Evolutionary conservation across 345 rosid genomes (phyloP).

Genomic region (Hibiscus tridactylites): DNA sequence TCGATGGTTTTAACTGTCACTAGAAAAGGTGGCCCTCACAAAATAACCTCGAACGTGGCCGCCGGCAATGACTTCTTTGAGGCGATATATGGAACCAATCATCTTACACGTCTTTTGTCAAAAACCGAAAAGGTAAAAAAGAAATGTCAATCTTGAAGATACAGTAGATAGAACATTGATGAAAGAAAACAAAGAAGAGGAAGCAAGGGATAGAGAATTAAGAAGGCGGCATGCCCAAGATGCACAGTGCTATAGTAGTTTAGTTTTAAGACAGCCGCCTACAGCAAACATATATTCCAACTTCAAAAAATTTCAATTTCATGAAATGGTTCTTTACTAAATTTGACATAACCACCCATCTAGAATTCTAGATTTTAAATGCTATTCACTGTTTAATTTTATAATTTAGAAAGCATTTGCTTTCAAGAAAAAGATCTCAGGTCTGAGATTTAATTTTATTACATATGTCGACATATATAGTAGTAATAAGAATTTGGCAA

Average conservation of each 20-base stretch:
- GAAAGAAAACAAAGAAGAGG: background rate
- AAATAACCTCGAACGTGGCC: constrained; percentile 61
- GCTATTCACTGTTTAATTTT: too few relatives aligned
- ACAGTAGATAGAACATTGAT: background rate
- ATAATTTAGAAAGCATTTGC: too few relatives aligned
- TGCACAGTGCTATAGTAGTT: too few relatives aligned
- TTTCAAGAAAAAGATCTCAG: too few relatives aligned
- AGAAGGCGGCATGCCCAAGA: background rate
- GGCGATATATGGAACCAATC: constrained; percentile 64
- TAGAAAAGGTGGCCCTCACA: constrained; percentile 43
- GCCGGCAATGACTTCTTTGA: constrained; percentile 73
- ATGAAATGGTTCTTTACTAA: too few relatives aligned
- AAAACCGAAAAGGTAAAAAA: background rate
- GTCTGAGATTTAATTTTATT: too few relatives aligned
- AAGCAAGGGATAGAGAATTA: background rate
- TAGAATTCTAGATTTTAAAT: too few relatives aligned
- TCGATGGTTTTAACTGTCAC: constrained; percentile 29
- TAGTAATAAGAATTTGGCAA: too few relatives aligned
- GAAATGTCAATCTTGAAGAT: background rate
- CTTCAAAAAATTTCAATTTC: too few relatives aligned
- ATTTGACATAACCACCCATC: too few relatives aligned
- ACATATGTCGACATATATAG: too few relatives aligned
- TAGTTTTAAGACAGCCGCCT: background rate
- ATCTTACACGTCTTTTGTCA: constrained; percentile 56
- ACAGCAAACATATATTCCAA: background rate